Evolutionary conservation across 805 yeast species (phyloP).

Genomic region (Candida qinlingensis): DNA sequence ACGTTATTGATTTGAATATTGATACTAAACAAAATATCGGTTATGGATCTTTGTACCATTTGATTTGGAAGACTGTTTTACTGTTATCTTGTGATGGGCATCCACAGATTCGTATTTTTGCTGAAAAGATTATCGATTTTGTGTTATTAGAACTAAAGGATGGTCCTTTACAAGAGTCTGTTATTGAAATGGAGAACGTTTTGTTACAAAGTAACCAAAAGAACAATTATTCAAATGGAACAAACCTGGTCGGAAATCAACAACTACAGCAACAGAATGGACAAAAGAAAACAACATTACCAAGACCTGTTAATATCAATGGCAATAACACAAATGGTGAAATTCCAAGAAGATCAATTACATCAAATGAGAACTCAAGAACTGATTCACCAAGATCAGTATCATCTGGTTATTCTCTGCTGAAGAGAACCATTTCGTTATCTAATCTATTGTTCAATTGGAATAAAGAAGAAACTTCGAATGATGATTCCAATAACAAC

Average conservation of each 20-base stretch:
- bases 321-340: constrained; percentile 28
- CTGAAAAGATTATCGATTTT: constrained; percentile 71
- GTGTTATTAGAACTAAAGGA: constrained; percentile 51
- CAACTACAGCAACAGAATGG: constrained; percentile 26
- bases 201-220: constrained; percentile 42
- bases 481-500: constrained; percentile 7
- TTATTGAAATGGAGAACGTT: constrained; percentile 59
- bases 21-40: constrained; percentile 69
- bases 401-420: constrained; percentile 12
- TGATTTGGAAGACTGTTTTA: constrained; percentile 82
- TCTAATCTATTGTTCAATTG: constrained; percentile 25
- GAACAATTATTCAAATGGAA: constrained; percentile 6
- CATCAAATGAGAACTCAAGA: constrained; percentile 2
- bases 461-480: constrained; percentile 15
- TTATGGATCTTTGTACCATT: constrained; percentile 78
- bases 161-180: constrained; percentile 60
- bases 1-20: constrained; percentile 38
- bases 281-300: constrained; percentile 27
- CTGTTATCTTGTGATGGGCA: constrained; percentile 86
- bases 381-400: constrained; percentile 4
- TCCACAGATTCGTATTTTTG: constrained; percentile 65
- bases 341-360: constrained; percentile 15
- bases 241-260: constrained; percentile 10
- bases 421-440: constrained; percentile 25
- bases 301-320: constrained; percentile 31